Percentiles rank a stretch among this genome's conserved stretches.
phyloP scores from a whole-genome alignment of 768 basidiomycete species.

The Coprinellus micaceus region DNA sequence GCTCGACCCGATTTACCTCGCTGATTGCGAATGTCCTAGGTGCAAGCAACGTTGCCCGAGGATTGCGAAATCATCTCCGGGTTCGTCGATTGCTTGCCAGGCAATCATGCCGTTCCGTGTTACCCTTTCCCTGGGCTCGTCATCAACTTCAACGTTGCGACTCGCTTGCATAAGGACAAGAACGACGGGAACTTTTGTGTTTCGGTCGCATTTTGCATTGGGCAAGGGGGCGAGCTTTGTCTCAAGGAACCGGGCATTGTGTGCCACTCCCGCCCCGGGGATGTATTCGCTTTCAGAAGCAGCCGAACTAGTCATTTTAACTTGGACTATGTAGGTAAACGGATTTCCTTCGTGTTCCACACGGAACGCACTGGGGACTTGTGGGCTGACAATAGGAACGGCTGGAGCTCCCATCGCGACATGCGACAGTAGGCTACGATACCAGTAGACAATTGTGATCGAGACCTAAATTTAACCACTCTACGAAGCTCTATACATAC shows the following conservation, averaged over 20 bases:
- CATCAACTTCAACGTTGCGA: too few species aligned
- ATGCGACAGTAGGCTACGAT: too few species aligned
- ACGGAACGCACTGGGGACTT: background rate
- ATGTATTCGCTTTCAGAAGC: background rate
- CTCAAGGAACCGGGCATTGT: background rate
- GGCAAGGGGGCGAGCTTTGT: background rate
- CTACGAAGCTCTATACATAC: too few species aligned
- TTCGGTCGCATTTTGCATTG: background rate
- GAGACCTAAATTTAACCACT: too few species aligned
- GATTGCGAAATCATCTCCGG: background rate
- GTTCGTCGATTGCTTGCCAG: too few species aligned
- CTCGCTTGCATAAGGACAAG: too few species aligned
- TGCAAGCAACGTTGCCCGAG: background rate
- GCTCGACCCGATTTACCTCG: background rate
- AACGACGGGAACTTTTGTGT: too few species aligned
- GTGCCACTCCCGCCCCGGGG: background rate
- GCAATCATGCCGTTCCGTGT: too few species aligned
- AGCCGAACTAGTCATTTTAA: background rate
- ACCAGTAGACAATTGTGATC: too few species aligned
- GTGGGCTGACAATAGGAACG: background rate
- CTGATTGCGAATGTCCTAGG: background rate
- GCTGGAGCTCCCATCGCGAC: conserved; percentile 1
- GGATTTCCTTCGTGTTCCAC: too few species aligned
- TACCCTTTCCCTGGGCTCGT: too few species aligned
- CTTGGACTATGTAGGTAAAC: too few species aligned